These are phyloP conservation scores for Exophiala xenobiotica DNA, from an alignment of 2,329 filamentous ascomycete genomes.

Conservation along the genomic window DNA sequence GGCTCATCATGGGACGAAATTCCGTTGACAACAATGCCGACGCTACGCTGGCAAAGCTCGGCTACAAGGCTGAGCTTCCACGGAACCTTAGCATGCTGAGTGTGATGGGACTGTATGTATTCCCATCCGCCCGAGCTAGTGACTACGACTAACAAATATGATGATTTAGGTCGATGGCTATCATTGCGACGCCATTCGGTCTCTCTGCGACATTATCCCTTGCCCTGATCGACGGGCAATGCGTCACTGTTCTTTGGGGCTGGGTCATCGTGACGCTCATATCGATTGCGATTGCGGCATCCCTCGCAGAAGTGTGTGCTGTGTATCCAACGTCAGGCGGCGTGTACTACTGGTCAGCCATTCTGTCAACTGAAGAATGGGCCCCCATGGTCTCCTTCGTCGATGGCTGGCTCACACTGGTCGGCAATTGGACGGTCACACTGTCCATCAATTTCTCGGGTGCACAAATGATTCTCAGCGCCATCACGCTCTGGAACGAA, in stretches of 20 bases:
- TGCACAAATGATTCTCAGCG: constrained; percentile 66
- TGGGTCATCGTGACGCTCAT: constrained; percentile 67
- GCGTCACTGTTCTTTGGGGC: constrained; percentile 68
- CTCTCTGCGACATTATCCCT: constrained; percentile 68
- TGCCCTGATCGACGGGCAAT: constrained; percentile 66
- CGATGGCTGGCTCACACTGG: constrained; percentile 69
- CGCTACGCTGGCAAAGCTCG: constrained; percentile 63
- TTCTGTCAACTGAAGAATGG: constrained; percentile 64
- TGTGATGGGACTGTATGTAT: constrained; percentile 59
- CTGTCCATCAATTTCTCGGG: constrained; percentile 70
- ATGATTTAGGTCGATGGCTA: constrained; percentile 61
- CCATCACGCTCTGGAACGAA: constrained; percentile 69
- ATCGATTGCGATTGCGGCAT: constrained; percentile 63
- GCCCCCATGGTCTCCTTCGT: constrained; percentile 68
- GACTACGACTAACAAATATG: too few species aligned
- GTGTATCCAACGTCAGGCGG: constrained; percentile 68
- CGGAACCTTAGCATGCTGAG: constrained; percentile 68
- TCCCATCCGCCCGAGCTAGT: too few species aligned
- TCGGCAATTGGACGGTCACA: constrained; percentile 71
- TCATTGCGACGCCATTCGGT: constrained; percentile 71
- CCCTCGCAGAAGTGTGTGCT: constrained; percentile 67
- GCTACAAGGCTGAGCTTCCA: constrained; percentile 67
- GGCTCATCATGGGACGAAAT: not conserved
- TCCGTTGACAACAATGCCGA: constrained; percentile 49
- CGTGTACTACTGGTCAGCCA: constrained; percentile 70